Conservation (phyloP, 345 rosid species). For the Heritiera littoralis region DNA sequence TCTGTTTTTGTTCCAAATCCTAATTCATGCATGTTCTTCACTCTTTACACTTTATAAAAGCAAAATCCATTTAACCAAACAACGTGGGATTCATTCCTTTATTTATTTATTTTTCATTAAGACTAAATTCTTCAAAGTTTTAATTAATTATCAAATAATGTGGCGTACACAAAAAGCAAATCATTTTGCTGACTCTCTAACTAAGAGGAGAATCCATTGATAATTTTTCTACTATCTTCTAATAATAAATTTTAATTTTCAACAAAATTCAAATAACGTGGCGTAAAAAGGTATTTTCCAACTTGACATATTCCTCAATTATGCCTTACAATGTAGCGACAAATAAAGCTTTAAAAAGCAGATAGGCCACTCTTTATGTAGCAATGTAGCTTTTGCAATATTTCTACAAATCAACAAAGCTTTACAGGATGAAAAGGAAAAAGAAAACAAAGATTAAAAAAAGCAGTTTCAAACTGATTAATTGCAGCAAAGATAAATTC, state of each 20-base stretch:
- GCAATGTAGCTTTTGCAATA: neutral
- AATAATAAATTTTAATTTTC: too few relatives aligned
- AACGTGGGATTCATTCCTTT: too few relatives aligned
- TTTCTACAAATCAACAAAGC: neutral
- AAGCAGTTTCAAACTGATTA: neutral
- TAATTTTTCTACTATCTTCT: too few relatives aligned
- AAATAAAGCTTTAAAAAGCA: slow-evolving; percentile 3
- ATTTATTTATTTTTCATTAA: neutral
- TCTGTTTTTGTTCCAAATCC: neutral
- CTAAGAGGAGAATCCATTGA: too few relatives aligned
- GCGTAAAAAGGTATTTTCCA: neutral
- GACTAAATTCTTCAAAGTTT: neutral
- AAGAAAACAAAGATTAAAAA: neutral
- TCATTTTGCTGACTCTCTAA: too few relatives aligned
- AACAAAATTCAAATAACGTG: neutral
- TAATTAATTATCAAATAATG: neutral
- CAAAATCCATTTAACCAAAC: too few relatives aligned
- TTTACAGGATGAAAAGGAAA: neutral
- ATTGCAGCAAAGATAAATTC: neutral
- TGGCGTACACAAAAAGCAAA: too few relatives aligned
- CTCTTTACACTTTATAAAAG: too few relatives aligned
- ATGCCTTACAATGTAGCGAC: slow-evolving; percentile 14
- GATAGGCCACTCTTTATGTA: neutral
- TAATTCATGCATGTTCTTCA: neutral
- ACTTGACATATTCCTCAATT: slow-evolving; percentile 18